These are phyloP conservation scores for Pseudomicrostroma phylloplanum DNA, from an alignment of 1,284 basidiomycete genomes.

Conservation along the genomic window DNA sequence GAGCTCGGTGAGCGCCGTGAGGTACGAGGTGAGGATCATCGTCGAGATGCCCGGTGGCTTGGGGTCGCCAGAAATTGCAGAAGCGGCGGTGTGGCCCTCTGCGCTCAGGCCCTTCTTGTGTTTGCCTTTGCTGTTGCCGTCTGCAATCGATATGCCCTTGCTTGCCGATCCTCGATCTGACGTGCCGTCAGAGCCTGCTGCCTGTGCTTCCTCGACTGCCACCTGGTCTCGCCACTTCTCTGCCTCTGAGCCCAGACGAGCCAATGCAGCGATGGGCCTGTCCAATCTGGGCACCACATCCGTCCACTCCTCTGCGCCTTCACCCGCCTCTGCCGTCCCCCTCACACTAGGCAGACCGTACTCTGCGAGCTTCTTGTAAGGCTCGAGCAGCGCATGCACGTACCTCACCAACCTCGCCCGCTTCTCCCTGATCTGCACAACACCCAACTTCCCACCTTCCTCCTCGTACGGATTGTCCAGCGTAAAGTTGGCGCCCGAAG, in stretches of 20 bases:
- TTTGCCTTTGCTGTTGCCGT: too few relatives aligned
- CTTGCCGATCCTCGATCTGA: too few relatives aligned
- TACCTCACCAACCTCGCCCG: background rate
- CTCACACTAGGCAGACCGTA: background rate
- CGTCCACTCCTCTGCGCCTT: background rate
- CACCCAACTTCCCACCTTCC: background rate
- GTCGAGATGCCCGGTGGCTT: too few relatives aligned
- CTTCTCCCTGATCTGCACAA: slow-evolving; percentile 1
- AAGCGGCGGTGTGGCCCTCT: too few relatives aligned
- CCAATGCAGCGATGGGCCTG: background rate
- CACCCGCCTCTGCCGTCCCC: background rate
- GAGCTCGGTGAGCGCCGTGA: too few relatives aligned
- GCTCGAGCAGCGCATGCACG: background rate
- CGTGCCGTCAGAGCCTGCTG: too few relatives aligned
- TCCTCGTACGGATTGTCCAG: slow-evolving; percentile 3
- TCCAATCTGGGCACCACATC: background rate
- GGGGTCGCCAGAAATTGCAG: too few relatives aligned
- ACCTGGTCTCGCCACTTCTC: background rate
- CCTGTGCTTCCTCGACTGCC: too few relatives aligned
- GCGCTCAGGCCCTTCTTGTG: too few relatives aligned
- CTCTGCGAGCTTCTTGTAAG: background rate
- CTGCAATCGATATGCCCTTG: too few relatives aligned
- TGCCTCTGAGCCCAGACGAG: background rate
- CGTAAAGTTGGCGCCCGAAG: background rate
- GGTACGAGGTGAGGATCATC: too few relatives aligned